Evolutionary conservation across 2,329 filamentous ascomycete genomes (phyloP).

Genomic region (Penicillium sp.): DNA sequence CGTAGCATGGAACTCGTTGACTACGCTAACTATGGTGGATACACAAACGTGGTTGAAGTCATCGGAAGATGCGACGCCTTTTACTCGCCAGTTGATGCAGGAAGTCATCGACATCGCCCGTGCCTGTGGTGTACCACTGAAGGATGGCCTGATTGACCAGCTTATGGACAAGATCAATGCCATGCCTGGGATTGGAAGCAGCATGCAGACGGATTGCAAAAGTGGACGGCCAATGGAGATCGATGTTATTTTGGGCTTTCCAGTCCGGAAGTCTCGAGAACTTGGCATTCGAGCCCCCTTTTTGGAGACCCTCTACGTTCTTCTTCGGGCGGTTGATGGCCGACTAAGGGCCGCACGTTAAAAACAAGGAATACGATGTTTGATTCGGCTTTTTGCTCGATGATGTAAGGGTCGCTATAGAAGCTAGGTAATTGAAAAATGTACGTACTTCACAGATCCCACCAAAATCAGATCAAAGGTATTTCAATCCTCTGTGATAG

Average conservation of each 20-base stretch:
- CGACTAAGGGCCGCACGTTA: constrained; percentile 16
- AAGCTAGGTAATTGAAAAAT: not conserved
- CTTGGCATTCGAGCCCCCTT: constrained; percentile 41
- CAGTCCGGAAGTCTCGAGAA: constrained; percentile 41
- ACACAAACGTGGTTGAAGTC: constrained; percentile 45
- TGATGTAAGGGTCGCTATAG: not conserved
- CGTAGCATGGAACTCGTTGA: constrained; percentile 43
- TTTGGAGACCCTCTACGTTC: constrained; percentile 41
- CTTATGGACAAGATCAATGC: constrained; percentile 40
- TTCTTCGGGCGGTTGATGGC: constrained; percentile 30
- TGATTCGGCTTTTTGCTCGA: not conserved
- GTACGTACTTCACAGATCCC: not conserved
- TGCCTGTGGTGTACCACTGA: constrained; percentile 39
- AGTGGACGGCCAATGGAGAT: constrained; percentile 45
- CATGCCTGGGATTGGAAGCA: constrained; percentile 43
- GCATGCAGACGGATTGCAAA: constrained; percentile 48
- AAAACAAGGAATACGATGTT: not conserved
- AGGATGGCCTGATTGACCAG: constrained; percentile 38
- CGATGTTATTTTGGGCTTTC: constrained; percentile 48
- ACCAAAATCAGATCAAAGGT: not conserved
- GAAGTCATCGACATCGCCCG: constrained; percentile 45
- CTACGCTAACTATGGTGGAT: constrained; percentile 44
- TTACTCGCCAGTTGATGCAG: constrained; percentile 43
- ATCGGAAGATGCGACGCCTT: constrained; percentile 38
- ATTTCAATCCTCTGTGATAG: not conserved